A percentile compares a stretch with the other conserved stretches of the same genome.
These are phyloP conservation scores for Neurospora tetraspora DNA, from an alignment of 495 filamentous ascomycete genomes.

Conservation along the genomic window DNA sequence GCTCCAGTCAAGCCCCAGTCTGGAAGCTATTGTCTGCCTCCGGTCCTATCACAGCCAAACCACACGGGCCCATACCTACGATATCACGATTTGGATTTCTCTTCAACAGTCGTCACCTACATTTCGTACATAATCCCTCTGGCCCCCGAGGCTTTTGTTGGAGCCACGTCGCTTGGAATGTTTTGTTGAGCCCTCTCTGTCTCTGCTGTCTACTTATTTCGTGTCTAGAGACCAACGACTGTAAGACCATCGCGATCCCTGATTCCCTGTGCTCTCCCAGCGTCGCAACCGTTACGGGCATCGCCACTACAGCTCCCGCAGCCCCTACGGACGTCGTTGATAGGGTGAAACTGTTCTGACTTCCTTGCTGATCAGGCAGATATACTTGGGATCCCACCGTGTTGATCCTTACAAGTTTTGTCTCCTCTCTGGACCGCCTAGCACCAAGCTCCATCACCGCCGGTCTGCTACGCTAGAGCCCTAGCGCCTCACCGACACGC, in stretches of 20 bases:
- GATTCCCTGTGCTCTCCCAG: not conserved
- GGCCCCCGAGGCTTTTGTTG: not conserved
- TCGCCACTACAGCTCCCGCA: not conserved
- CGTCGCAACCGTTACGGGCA: not conserved
- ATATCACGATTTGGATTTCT: not conserved
- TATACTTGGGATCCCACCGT: not conserved
- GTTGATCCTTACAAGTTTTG: not conserved
- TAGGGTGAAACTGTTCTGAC: not conserved
- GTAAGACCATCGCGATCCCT: not conserved
- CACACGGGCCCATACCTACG: not conserved
- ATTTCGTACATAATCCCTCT: not conserved
- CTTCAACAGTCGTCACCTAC: not conserved
- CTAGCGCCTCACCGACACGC: not conserved
- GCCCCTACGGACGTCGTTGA: not conserved
- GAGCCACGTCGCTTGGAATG: not conserved
- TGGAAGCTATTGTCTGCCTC: not conserved
- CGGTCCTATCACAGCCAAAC: not conserved
- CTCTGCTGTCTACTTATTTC: not conserved
- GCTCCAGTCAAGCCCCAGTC: not conserved
- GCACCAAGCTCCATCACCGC: not conserved
- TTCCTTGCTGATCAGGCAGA: not conserved
- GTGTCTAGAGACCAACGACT: not conserved
- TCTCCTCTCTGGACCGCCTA: slow-evolving; percentile 5
- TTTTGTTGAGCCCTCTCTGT: not conserved
- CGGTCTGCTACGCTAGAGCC: not conserved